Base-by-base conservation (phyloP, 257 asterid genomes). In the Fraxinus excelsior region DNA sequence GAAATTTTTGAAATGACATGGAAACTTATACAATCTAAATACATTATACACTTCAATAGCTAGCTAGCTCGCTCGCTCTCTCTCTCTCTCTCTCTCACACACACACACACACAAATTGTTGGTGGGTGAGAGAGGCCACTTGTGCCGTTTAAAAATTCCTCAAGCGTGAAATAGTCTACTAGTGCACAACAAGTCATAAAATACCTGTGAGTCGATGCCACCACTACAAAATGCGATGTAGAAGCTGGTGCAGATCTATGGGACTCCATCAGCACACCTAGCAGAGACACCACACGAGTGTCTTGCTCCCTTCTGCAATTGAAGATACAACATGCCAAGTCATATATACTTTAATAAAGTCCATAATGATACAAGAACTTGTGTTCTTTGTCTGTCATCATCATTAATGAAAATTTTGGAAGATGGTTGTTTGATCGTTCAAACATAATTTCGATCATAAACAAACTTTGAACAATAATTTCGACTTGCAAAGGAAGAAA, bases 151-250 rank as follows among this genome's bases (percentile, higher is more conserved):
- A 60, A 14, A 60, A 21, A 23, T 9, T 60, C 9, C 31, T 60
- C 31, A 60, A n/a, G 8, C 5, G 31, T 58, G 28, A 19, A 51
- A 51, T 4, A 21, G 29, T 58, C 8, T 2, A 58, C 29, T 10
- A 21, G 67, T 10, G 67, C 26, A 62, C 0, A 18, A 25, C 31
- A 25, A 25, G 67, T 19, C 11, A 21, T 34, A 37, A 37, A 38
- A 11, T 82, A 95, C 99, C 97, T 93, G 81, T 95, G 93, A 77
- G 99, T 95, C 60, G 99, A 91, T 71, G 97, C 99, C 80, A 95
- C 96, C 69, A 95, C 98, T 62, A 90, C 91, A 37, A 93, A 93
- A 87, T 88, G 96, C 37, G 87, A 90, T 66, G 82, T 83, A 76
- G 89, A 86, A 66, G 79, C 28, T 10, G 87, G 83, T 29, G 82